phyloP scores from a whole-genome alignment of 2,329 filamentous ascomycete genomes.

The Botrytis porri region DNA sequence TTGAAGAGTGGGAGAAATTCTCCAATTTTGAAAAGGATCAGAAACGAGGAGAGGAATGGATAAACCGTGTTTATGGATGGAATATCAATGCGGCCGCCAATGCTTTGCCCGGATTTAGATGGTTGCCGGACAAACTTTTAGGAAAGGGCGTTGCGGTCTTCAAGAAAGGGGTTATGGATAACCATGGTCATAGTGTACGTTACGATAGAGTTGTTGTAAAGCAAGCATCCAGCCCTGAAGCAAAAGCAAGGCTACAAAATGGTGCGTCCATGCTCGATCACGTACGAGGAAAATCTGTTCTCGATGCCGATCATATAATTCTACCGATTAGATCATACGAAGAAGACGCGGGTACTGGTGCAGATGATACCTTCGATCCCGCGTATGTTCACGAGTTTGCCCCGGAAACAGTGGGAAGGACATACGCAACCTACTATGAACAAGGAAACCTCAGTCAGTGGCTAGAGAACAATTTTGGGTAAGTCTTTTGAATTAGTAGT shows the following conservation, averaged over 20 bases:
- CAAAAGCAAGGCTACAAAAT: neutral
- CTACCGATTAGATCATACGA: neutral
- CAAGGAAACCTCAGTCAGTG: neutral
- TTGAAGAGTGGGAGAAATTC: neutral
- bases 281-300: accelerated
- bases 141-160: neutral
- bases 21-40: neutral
- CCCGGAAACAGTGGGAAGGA: neutral
- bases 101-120: accelerated
- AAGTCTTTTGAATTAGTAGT: neutral
- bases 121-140: neutral
- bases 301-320: neutral
- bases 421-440: neutral
- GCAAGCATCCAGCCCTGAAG: neutral
- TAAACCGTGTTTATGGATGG: neutral
- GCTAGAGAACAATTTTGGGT: neutral
- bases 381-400: neutral
- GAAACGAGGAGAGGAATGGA: neutral
- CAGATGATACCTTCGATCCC: neutral
- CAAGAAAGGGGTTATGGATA: accelerated
- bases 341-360: neutral
- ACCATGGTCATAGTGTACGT: accelerated
- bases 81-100: neutral
- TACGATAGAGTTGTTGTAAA: neutral
- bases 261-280: neutral